Percentiles rank a stretch among this genome's conserved stretches.
phyloP scores from a whole-genome alignment of 2,329 filamentous ascomycete species.

The Beauveria brongniartii region DNA sequence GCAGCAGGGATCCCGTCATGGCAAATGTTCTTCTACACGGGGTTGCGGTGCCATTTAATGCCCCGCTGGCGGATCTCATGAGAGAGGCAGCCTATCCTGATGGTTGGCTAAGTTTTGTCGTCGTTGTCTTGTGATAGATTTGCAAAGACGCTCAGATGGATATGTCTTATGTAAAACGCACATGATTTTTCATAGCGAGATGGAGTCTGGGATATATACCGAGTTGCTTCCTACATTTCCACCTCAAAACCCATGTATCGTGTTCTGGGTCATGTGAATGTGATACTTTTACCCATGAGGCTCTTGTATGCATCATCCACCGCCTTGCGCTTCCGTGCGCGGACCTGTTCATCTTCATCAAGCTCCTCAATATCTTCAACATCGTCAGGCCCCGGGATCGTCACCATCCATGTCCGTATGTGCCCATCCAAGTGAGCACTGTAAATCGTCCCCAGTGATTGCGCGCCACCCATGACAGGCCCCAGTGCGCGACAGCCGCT shows the following conservation, averaged over 20 bases:
- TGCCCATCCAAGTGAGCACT: conserved; percentile 79
- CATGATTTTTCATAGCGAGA: not conserved
- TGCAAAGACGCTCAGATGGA: not conserved
- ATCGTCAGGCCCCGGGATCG: conserved; percentile 41
- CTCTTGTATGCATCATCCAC: conserved; percentile 74
- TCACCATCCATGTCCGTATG: conserved; percentile 70
- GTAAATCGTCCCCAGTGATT: conserved; percentile 53
- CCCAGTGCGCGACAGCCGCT: conserved; percentile 52
- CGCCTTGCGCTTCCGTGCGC: conserved; percentile 62
- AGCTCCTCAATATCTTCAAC: conserved; percentile 38
- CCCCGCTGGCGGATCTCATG: conserved; percentile 75
- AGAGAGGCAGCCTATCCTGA: conserved; percentile 80
- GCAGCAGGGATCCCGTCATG: conserved; percentile 72
- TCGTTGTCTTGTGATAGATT: conserved; percentile 55
- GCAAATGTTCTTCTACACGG: conserved; percentile 84
- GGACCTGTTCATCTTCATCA: conserved; percentile 35
- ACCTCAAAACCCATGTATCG: not conserved
- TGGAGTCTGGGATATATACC: not conserved
- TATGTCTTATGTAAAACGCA: not conserved
- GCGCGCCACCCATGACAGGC: conserved; percentile 51
- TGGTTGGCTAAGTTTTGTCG: conserved; percentile 79
- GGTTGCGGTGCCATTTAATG: conserved; percentile 68
- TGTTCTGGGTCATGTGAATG: conserved; percentile 36
- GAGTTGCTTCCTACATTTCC: not conserved
- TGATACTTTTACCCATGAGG: conserved; percentile 64